These are phyloP conservation scores for Xylaria sp. DNA, from an alignment of 495 filamentous ascomycete species.

Conservation along the genomic window DNA sequence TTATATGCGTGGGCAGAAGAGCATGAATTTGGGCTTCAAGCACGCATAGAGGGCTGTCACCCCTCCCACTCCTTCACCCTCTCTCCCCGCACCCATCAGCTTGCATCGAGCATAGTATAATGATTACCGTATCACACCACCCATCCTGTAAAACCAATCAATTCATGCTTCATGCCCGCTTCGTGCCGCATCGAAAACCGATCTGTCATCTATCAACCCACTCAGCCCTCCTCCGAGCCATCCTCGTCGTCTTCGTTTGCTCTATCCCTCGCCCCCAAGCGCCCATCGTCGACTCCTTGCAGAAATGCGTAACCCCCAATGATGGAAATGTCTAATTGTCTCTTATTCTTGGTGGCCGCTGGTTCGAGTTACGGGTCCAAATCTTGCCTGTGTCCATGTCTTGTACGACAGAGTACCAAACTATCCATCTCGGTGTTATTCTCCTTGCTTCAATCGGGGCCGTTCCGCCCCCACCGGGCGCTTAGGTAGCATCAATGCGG, in stretches of 20 bases:
- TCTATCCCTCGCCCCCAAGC: conserved; percentile 13
- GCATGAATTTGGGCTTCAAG: conserved; percentile 1
- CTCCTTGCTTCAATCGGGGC: not conserved
- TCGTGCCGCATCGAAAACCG: not conserved
- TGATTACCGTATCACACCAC: conserved; percentile 22
- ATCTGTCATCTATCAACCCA: not conserved
- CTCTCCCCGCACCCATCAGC: conserved; percentile 23
- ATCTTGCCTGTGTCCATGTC: conserved; percentile 1
- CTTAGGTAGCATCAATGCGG: conserved; percentile 3
- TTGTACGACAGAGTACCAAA: conserved; percentile 2
- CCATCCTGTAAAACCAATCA: conserved; percentile 12
- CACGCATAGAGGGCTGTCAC: not conserved
- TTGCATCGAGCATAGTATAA: conserved; percentile 9
- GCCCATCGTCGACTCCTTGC: conserved; percentile 20
- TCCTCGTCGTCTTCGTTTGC: not conserved
- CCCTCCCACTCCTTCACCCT: not conserved
- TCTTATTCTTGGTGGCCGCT: not conserved
- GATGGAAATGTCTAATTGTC: not conserved
- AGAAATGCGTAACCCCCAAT: conserved; percentile 16
- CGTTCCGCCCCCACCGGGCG: conserved; percentile 20
- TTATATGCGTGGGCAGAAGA: conserved; percentile 1
- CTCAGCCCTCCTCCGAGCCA: not conserved
- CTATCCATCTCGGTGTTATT: not conserved
- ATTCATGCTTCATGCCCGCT: conserved; percentile 14
- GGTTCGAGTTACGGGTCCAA: not conserved